phyloP scores from a whole-genome alignment of 257 asterid species.

The Nicotiana tabacum region DNA sequence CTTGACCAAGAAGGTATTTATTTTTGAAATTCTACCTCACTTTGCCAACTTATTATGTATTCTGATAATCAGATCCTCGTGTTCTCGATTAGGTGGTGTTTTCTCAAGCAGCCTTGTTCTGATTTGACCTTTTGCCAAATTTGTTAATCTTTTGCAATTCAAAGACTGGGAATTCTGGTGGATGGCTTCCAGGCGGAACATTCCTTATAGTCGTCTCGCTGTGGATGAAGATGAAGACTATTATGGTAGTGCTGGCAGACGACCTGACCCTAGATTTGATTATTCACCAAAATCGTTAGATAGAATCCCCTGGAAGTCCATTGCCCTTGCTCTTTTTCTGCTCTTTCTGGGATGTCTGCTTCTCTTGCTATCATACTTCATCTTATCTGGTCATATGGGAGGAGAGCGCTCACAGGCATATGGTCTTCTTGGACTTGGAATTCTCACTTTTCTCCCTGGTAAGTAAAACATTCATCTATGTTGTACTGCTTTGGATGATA shows the following conservation, averaged over 20 bases:
- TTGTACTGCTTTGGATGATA: background rate
- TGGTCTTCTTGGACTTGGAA: conserved; percentile 78
- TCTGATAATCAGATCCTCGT: background rate
- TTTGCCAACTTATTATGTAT: background rate
- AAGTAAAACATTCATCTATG: background rate
- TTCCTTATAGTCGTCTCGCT: conserved; percentile 58
- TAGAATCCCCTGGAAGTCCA: conserved; percentile 87
- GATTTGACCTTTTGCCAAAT: background rate
- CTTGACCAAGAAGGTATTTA: background rate
- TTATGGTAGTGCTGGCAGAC: conserved; percentile 27
- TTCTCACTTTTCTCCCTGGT: conserved; percentile 85
- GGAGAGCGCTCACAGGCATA: conserved; percentile 82
- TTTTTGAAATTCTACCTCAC: background rate
- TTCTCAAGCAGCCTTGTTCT: background rate
- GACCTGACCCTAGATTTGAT: conserved; percentile 66
- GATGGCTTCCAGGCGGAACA: conserved; percentile 71
- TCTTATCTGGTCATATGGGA: conserved; percentile 88
- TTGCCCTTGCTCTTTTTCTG: conserved; percentile 67
- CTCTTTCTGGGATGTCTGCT: conserved; percentile 84
- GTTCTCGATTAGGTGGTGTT: background rate
- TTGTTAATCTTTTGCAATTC: background rate
- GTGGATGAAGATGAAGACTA: conserved; percentile 56
- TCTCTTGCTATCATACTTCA: conserved; percentile 63
- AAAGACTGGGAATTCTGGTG: background rate
- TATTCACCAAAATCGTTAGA: conserved; percentile 60